Percentiles rank a stretch among this genome's conserved stretches.
phyloP scores from a whole-genome alignment of 257 asterid species.

The Salvia splendens region DNA sequence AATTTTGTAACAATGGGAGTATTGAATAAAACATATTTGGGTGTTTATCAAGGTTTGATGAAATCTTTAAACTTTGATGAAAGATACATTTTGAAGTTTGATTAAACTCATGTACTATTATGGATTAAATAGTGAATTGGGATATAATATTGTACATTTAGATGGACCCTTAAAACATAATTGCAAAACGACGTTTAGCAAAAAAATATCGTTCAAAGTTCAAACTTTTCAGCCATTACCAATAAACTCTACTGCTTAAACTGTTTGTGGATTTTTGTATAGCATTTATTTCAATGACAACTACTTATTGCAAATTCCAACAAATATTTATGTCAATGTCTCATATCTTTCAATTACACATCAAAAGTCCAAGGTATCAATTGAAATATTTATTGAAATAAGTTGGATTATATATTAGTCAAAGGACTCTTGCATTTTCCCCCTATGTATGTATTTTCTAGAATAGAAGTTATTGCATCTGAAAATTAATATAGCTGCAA shows the following conservation, averaged over 20 bases:
- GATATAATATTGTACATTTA: background rate
- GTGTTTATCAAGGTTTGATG: too few relatives aligned
- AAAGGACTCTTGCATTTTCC: conserved; percentile 19
- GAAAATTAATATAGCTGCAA: background rate
- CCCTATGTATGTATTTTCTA: background rate
- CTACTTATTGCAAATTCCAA: too few relatives aligned
- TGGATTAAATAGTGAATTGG: background rate
- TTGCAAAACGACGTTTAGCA: background rate
- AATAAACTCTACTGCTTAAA: background rate
- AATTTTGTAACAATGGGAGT: too few relatives aligned
- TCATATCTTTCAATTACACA: too few relatives aligned
- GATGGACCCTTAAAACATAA: conserved; percentile 5
- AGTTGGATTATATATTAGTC: conserved; percentile 14
- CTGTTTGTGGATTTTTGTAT: background rate
- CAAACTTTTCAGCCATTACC: conserved; percentile 9
- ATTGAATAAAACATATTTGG: too few relatives aligned
- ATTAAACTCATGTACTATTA: background rate
- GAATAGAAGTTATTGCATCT: background rate
- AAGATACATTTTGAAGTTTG: too few relatives aligned
- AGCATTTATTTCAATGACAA: too few relatives aligned
- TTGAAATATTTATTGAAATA: background rate
- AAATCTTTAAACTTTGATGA: too few relatives aligned
- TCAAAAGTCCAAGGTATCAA: too few relatives aligned
- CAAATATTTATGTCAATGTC: too few relatives aligned
- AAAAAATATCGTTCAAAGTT: conserved; percentile 3